A percentile compares a stretch with the other conserved stretches of the same genome.
Evolutionary conservation across 1,284 basidiomycete genomes (phyloP).

Genomic region (Puccinia novopanici): DNA sequence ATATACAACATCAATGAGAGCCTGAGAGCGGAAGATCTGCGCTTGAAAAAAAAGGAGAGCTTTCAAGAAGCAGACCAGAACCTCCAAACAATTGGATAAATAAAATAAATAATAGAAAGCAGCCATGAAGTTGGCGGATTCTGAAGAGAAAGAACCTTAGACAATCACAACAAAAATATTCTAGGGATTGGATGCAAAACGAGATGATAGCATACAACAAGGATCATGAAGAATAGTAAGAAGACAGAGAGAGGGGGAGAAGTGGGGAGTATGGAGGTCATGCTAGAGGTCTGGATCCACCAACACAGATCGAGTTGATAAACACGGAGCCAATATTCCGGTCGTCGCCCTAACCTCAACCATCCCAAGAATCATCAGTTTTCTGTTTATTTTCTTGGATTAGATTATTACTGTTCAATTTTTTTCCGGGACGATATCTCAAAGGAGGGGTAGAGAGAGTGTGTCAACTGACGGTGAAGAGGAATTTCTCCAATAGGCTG

Average conservation of each 20-base stretch:
- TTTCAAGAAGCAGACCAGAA: no score
- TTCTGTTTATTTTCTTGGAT: conserved; percentile 62
- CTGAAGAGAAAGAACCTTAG: background rate
- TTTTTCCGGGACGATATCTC: no score
- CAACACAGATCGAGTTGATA: conserved; percentile 77
- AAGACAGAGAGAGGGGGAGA: background rate
- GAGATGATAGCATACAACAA: background rate
- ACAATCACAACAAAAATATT: background rate
- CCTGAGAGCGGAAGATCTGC: no score
- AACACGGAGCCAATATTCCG: conserved; percentile 81
- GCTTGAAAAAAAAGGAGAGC: no score
- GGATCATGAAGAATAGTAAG: background rate
- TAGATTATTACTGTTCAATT: no score
- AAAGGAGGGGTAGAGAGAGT: conserved; percentile 53
- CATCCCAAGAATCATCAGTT: background rate
- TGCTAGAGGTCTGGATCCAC: conserved; percentile 63
- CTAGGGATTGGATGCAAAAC: background rate
- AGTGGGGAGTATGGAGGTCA: background rate
- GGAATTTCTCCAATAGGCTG: conserved; percentile 56
- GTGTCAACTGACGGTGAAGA: conserved; percentile 55
- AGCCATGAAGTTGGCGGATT: background rate
- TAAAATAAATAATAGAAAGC: background rate
- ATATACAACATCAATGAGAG: no score
- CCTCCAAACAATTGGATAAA: background rate
- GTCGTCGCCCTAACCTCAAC: conserved; percentile 66